Conservation (phyloP, 495 filamentous ascomycete species). For the Aspergillus ellipticus region DNA sequence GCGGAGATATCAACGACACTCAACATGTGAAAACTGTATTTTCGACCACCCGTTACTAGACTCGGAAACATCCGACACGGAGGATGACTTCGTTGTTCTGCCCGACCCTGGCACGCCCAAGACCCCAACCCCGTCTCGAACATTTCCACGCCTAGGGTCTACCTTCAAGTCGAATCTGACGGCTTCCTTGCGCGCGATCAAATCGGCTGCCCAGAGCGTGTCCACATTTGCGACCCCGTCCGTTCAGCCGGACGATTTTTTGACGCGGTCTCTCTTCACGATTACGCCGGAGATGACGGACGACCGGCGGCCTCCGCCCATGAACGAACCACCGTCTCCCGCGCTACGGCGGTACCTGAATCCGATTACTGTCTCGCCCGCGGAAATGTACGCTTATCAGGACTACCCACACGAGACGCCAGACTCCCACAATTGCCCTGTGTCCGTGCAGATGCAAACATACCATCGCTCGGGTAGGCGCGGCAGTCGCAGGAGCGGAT, state of each 20-base stretch:
- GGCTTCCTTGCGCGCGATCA: constrained; percentile 81
- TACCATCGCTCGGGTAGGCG: constrained; percentile 49
- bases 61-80: constrained; percentile 30
- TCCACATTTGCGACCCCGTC: constrained; percentile 69
- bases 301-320: constrained; percentile 78
- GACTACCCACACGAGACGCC: constrained; percentile 39
- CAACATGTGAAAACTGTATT: constrained; percentile 50
- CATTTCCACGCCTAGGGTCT: constrained; percentile 40
- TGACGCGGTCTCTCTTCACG: constrained; percentile 77
- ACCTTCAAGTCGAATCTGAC: constrained; percentile 93
- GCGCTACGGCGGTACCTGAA: constrained; percentile 92
- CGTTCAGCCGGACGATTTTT: constrained; percentile 80
- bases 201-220: constrained; percentile 79
- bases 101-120: constrained; percentile 18
- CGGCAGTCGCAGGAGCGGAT: constrained; percentile 31
- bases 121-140: constrained; percentile 22
- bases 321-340: constrained; percentile 72
- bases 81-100: constrained; percentile 21
- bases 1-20: constrained; percentile 35
- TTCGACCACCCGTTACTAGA: constrained; percentile 55
- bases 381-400: constrained; percentile 60
- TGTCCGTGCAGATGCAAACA: constrained; percentile 85
- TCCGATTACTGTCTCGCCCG: constrained; percentile 64
- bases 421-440: constrained; percentile 51
- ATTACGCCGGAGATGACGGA: constrained; percentile 81